Base-by-base conservation (phyloP, 192 early-diverging fungal species). In the Backusella morwellensis region DNA sequence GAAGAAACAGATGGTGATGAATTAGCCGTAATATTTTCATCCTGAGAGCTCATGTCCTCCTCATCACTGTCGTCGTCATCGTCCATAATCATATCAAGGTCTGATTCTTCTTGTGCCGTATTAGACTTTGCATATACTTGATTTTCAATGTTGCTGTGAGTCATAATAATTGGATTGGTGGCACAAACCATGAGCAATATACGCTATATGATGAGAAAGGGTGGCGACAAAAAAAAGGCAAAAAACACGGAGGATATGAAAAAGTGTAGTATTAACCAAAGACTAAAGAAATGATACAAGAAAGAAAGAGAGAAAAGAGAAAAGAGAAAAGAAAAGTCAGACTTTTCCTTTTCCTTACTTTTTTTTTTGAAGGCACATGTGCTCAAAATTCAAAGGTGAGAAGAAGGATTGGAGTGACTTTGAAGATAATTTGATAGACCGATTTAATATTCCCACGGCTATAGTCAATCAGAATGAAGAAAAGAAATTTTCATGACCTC, bases 171-270 rank as follows among this genome's bases (percentile, higher is more conserved):
- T 59, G 54, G 21, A 23, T 59, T 59, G 23, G 35, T 69, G 68
- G 68, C 68, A 38, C 68, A 69, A 69, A 69, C 68, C 68, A 69
- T 69, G 68, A 38, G 68, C 36, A 59, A 59, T 59, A 26, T 59
- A 59, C 54, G 54, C 54, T 59, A 59, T 21, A 52, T 59, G 54
- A 59, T 59, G 23, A 59, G 54, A 23, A 59, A 59, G n/a, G n/a
- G 17, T n/a, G 4, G 7, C 19, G 9, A 23, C 9, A 59, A 59
- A 26, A 59, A 59, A 52, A 59, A 26, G 2, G 11, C 9, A 59
- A 1, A 19, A 68, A 35, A 40, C 6, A 17, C 29, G 15, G 6
- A 17, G 35, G 11, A 38, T 68, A 3, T 12, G 6, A 50, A 44
- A 44, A 44, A 44, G 47, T 34, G 21, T 47, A 71, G n/a, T 34